Base-by-base conservation (phyloP, 2,329 filamentous ascomycete species). In the Tolypocladium sp. region DNA sequence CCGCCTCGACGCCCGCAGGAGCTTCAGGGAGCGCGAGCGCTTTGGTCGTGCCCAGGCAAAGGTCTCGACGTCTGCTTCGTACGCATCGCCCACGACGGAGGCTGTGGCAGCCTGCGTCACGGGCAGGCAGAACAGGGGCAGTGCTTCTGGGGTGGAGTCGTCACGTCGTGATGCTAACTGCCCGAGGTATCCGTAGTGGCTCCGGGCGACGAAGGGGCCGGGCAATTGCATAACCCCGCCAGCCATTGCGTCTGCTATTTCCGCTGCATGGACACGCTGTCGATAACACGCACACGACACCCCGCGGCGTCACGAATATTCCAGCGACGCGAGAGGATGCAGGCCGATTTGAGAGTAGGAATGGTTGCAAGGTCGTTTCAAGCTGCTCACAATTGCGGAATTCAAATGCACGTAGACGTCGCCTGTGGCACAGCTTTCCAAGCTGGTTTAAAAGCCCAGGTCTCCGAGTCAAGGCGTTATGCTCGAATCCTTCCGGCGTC, bases 111-210 rank as follows among this genome's bases (percentile, higher is more conserved):
- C 53, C 51, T 55, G 37, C 15, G 59, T 27, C 7, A 51, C 44
- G 25, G 61, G 55, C 35, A 54, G 41, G n/a, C 53, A 59, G 38
- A 54, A 56, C 56, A 59, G 46, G 22, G 62, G 58, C 44, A 58
- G 61, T n/a, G 55, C 41, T 37, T 42, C 27, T 35, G 33, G 12
- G 40, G 30, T 20, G n/a, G 55, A 42, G 33, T 33, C 27, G 44
- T 5, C 22, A 25, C 13, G 12, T n/a, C 46, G 46, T 27, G 27
- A 33, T 35, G 30, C 9, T 5, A 33, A 15, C 56, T 30, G 25
- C 1, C 25, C 15, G 3, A 9, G 42, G 25, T 49, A 30, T n/a
- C 55, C 42, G 44, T 30, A 49, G 33, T n/a, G 13, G 33, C 7
- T n/a, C 42, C 30, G 30, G 37, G 33, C 27, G 37, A 33, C 46